Conservation (phyloP, 305 asterid genomes). For the Rubia tinctorum region DNA sequence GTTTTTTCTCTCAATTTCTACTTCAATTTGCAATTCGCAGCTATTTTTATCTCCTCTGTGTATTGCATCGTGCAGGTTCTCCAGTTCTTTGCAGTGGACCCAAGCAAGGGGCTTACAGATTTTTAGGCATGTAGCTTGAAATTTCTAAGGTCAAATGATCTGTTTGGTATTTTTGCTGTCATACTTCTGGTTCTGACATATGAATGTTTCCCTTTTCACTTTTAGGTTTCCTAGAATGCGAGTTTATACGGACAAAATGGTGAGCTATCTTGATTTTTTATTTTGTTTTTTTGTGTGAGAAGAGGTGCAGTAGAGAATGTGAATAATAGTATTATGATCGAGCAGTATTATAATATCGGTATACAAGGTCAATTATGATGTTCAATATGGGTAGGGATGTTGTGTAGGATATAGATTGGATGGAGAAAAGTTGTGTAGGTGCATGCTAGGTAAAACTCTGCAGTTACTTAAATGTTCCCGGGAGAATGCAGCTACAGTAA, state of each 20-base stretch:
- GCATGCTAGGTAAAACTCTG: background rate
- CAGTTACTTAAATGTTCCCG: background rate
- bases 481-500: background rate
- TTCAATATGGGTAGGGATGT: background rate
- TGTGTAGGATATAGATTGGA: too few relatives aligned
- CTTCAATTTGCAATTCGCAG: background rate
- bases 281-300: too few relatives aligned
- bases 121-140: constrained; percentile 44
- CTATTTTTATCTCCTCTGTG: background rate
- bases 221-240: constrained; percentile 69
- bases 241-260: constrained; percentile 81
- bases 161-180: background rate
- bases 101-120: constrained; percentile 77
- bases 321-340: background rate
- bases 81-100: constrained; percentile 75
- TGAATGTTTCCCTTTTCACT: constrained; percentile 11
- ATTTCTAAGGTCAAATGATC: background rate
- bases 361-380: background rate
- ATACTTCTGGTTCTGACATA: background rate
- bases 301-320: constrained; percentile 10
- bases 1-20: background rate
- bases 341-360: too few relatives aligned
- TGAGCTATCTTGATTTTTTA: constrained; percentile 23
- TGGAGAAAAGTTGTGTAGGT: background rate
- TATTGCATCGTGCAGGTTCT: constrained; percentile 43